Conservation (phyloP, 495 filamentous ascomycete genomes). For the Monascus purpureus region DNA sequence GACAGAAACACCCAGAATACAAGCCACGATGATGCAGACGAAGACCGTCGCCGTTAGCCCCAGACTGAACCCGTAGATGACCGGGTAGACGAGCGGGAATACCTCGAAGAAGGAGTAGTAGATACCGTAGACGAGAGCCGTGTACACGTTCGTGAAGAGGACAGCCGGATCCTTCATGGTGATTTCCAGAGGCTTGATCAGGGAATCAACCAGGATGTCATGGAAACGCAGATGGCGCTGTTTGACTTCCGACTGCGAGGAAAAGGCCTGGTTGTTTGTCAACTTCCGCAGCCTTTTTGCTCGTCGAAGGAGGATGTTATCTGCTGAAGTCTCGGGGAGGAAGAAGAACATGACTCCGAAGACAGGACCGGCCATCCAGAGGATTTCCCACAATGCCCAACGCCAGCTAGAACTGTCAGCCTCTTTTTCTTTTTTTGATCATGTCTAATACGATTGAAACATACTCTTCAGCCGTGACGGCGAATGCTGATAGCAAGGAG, state of each 20-base stretch:
- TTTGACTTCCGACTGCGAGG: slow-evolving; percentile 37
- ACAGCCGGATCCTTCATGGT: slow-evolving; percentile 49
- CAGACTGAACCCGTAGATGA: slow-evolving; percentile 45
- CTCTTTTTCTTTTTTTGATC: no score
- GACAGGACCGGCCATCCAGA: slow-evolving; percentile 30
- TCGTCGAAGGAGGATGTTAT: slow-evolving; percentile 44
- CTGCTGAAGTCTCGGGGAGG: slow-evolving; percentile 42
- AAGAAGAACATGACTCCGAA: slow-evolving; percentile 39
- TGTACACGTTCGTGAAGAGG: slow-evolving; percentile 48
- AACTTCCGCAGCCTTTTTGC: slow-evolving; percentile 37
- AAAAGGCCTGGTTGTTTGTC: slow-evolving; percentile 24
- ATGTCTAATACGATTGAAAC: no score
- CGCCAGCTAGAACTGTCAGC: slow-evolving; percentile 38
- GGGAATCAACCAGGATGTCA: slow-evolving; percentile 38
- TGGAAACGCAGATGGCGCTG: slow-evolving; percentile 31
- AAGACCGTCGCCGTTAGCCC: slow-evolving; percentile 53
- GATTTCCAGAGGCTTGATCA: slow-evolving; percentile 50
- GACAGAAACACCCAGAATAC: slow-evolving; percentile 34
- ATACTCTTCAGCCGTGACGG: no score
- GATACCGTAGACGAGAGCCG: slow-evolving; percentile 50
- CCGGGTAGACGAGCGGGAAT: slow-evolving; percentile 58
- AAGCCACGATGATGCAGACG: slow-evolving; percentile 44
- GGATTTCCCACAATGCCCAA: slow-evolving; percentile 39
- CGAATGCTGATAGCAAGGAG: no score
- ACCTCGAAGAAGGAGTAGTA: slow-evolving; percentile 62